phyloP scores from a whole-genome alignment of 805 yeast species.

The Cyberlindnera americana region DNA sequence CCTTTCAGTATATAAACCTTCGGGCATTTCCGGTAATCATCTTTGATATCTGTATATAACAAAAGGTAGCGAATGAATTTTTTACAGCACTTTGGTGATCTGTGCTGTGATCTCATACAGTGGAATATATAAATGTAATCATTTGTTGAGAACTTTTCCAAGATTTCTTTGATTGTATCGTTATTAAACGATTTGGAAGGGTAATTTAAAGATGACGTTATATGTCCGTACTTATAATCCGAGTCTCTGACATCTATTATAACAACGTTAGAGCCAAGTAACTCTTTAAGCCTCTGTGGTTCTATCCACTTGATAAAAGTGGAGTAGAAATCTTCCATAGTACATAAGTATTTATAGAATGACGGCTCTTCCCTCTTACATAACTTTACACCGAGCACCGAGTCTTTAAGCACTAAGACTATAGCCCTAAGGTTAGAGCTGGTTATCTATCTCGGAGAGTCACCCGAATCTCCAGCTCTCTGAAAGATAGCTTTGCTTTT shows the following conservation, averaged over 20 bases:
- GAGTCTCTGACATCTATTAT: conserved; percentile 25
- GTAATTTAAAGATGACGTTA: conserved; percentile 11
- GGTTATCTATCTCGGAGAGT: no score
- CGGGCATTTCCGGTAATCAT: conserved; percentile 8
- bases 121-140: conserved; percentile 18
- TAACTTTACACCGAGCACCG: no score
- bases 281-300: no score
- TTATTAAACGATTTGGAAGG: conserved; percentile 15
- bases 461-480: no score
- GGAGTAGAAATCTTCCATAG: conserved; percentile 7
- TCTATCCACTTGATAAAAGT: no score
- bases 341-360: no score
- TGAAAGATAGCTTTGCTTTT: no score
- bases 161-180: background rate
- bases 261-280: no score
- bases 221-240: conserved; percentile 14
- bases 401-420: no score
- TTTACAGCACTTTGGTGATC: conserved; percentile 22
- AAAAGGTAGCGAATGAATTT: conserved; percentile 11
- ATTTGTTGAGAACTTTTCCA: conserved; percentile 6
- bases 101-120: conserved; percentile 24
- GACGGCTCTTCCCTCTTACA: no score
- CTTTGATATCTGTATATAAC: conserved; percentile 3
- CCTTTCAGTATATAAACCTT: conserved; percentile 20
- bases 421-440: no score